Percentiles rank a stretch among this genome's conserved stretches.
Conservation (phyloP, 2,329 filamentous ascomycete species). For the Penicillium nordicum region DNA sequence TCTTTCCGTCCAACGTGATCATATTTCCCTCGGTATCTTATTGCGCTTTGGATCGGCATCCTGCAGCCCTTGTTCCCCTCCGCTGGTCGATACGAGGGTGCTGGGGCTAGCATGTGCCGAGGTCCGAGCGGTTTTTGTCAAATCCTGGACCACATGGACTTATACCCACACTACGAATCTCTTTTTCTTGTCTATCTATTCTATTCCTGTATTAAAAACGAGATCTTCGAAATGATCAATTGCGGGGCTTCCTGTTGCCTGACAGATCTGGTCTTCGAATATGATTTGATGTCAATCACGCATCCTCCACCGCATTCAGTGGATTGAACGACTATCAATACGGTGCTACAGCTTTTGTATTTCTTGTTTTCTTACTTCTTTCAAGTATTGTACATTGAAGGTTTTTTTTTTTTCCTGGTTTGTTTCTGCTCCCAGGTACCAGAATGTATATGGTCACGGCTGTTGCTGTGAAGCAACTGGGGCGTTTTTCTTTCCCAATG, state of each 20-base stretch:
- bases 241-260: background rate
- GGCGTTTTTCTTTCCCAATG: slow-evolving; percentile 12
- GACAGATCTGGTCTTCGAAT: background rate
- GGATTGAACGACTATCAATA: background rate
- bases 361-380: background rate
- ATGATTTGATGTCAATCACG: background rate
- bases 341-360: background rate
- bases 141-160: slow-evolving; percentile 7
- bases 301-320: background rate
- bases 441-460: slow-evolving; percentile 14
- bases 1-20: slow-evolving; percentile 30
- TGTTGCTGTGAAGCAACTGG: slow-evolving; percentile 13
- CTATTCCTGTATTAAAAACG: background rate
- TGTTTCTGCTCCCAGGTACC: slow-evolving; percentile 2
- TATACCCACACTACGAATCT: slow-evolving; percentile 14
- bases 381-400: slow-evolving; percentile 8
- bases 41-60: background rate
- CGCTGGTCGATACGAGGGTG: slow-evolving; percentile 6
- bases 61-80: background rate
- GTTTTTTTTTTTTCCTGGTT: background rate
- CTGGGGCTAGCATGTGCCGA: slow-evolving; percentile 12
- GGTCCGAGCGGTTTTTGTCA: slow-evolving; percentile 7
- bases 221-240: background rate
- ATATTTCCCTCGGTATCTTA: background rate
- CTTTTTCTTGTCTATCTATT: slow-evolving; percentile 1